A percentile compares a stretch with the other conserved stretches of the same genome.
phyloP scores from a whole-genome alignment of 2,329 filamentous ascomycete species.

The Alternaria triticina region DNA sequence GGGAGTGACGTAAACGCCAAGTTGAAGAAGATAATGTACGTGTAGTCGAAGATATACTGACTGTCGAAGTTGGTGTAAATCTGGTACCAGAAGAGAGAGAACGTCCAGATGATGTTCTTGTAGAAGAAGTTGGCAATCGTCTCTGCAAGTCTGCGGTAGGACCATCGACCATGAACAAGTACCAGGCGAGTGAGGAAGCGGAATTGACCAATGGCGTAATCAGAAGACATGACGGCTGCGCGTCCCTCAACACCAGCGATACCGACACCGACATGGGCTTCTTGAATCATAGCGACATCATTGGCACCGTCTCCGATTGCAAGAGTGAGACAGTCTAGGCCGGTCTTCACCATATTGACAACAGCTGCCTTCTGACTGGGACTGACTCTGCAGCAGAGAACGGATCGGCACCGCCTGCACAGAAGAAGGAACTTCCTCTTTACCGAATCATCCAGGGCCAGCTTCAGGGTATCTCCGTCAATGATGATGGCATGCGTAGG shows the following conservation, averaged over 20 bases:
- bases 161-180: conserved; percentile 85
- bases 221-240: conserved; percentile 82
- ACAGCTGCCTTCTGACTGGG: conserved; percentile 98
- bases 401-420: conserved; percentile 96
- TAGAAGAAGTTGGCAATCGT: conserved; percentile 99
- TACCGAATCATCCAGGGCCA: conserved; percentile 80
- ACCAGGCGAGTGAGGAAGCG: conserved; percentile 80
- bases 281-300: conserved; percentile 92
- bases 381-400: conserved; percentile 96
- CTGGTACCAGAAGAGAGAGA: conserved; percentile 96
- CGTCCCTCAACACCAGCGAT: conserved; percentile 87
- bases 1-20: conserved; percentile 94
- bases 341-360: conserved; percentile 91
- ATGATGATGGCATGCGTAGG: conserved; percentile 93
- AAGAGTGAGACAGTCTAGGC: conserved; percentile 93
- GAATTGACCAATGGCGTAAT: conserved; percentile 90
- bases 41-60: conserved; percentile 96
- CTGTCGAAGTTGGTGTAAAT: conserved; percentile 96
- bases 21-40: conserved; percentile 96
- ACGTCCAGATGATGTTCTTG: conserved; percentile 99
- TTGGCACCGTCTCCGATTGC: conserved; percentile 91
- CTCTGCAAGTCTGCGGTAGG: conserved; percentile 91
- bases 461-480: conserved; percentile 90
- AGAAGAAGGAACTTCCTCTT: conserved; percentile 93
- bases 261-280: conserved; percentile 86